A percentile compares a stretch with the other conserved stretches of the same genome.
These are phyloP conservation scores for Phaeotremella fagi DNA, from an alignment of 768 basidiomycete genomes.

Conservation along the genomic window DNA sequence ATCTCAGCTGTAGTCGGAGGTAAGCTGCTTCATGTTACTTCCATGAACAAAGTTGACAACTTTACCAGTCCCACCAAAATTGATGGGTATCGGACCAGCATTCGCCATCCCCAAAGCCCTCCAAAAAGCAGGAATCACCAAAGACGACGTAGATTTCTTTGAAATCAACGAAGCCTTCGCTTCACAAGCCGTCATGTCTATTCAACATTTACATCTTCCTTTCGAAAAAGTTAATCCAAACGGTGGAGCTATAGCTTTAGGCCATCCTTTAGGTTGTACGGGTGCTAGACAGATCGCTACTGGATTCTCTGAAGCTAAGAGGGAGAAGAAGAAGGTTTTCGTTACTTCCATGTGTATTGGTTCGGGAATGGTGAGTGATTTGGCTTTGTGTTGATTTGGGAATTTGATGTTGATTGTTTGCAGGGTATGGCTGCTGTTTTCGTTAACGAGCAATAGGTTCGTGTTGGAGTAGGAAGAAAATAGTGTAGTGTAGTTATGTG, in stretches of 20 bases:
- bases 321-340: conserved; percentile 64
- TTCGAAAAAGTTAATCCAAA: conserved; percentile 67
- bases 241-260: conserved; percentile 72
- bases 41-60: neutral
- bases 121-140: conserved; percentile 60
- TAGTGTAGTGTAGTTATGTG: neutral
- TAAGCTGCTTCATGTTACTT: conserved; percentile 32
- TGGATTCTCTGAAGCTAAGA: conserved; percentile 72
- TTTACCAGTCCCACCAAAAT: conserved; percentile 30
- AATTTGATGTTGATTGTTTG: neutral
- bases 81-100: conserved; percentile 63
- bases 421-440: conserved; percentile 39
- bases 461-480: neutral
- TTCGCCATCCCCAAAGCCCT: conserved; percentile 77
- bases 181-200: conserved; percentile 82
- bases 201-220: conserved; percentile 68
- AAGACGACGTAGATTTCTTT: conserved; percentile 50
- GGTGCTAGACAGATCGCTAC: conserved; percentile 83
- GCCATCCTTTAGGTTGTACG: conserved; percentile 54
- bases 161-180: conserved; percentile 63
- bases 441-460: conserved; percentile 42
- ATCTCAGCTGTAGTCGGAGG: conserved; percentile 70
- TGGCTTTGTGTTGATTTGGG: neutral
- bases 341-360: conserved; percentile 78
- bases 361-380: conserved; percentile 65